phyloP scores from a whole-genome alignment of 2,329 filamentous ascomycete species.

The Xylaria sp. region DNA sequence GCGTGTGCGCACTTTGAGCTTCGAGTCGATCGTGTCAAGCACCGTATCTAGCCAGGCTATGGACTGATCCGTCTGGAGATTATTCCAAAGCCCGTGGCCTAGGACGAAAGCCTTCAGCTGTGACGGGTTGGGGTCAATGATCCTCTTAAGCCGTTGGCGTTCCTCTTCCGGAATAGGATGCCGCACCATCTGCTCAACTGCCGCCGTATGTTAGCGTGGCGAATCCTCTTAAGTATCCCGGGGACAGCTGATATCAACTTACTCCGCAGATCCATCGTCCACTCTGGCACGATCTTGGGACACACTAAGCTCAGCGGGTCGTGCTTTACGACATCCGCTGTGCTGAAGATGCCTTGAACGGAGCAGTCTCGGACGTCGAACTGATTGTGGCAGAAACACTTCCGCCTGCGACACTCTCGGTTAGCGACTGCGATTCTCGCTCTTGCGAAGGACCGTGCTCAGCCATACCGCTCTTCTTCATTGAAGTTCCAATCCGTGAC shows the following conservation, averaged over 20 bases:
- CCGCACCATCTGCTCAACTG: conserved; percentile 48
- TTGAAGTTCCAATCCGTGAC: conserved; percentile 54
- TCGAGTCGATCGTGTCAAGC: conserved; percentile 35
- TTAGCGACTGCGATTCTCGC: conserved; percentile 2
- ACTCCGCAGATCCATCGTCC: conserved; percentile 34
- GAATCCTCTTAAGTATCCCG: not conserved
- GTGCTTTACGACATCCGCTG: conserved; percentile 45
- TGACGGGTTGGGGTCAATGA: conserved; percentile 36
- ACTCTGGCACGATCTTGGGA: conserved; percentile 36
- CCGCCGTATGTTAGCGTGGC: conserved; percentile 12
- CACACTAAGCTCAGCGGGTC: conserved; percentile 48
- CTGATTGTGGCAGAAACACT: conserved; percentile 53
- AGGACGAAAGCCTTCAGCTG: conserved; percentile 47
- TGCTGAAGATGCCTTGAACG: conserved; percentile 52
- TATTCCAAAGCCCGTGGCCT: conserved; percentile 52
- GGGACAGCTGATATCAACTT: conserved; percentile 7
- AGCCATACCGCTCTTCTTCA: conserved; percentile 42
- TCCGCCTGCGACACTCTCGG: conserved; percentile 33
- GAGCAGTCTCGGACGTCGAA: conserved; percentile 53
- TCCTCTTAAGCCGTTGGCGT: conserved; percentile 40
- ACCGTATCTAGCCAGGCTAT: conserved; percentile 45
- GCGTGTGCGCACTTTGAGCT: conserved; percentile 22
- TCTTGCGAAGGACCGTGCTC: not conserved
- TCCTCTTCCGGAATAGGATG: conserved; percentile 47
- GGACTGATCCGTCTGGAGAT: conserved; percentile 46